Evolutionary conservation across 2,329 filamentous ascomycete species (phyloP).

Genomic region (Arthrinium phaeospermum): DNA sequence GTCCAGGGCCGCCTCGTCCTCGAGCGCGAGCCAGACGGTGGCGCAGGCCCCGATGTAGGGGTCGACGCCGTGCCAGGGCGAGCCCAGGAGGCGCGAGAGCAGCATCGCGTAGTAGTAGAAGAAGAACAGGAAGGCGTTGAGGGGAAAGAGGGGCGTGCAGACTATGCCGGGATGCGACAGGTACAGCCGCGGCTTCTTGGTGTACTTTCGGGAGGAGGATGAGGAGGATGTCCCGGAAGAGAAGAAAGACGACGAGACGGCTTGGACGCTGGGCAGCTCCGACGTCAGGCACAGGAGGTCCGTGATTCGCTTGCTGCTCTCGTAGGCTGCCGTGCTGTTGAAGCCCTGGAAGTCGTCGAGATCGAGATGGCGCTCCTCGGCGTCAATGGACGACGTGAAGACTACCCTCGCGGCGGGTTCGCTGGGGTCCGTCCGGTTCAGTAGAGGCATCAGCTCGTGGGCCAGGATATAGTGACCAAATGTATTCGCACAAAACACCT

Average conservation of each 20-base stretch:
- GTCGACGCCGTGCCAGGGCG: conserved; percentile 84
- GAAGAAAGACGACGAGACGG: conserved; percentile 64
- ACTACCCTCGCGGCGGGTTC: conserved; percentile 70
- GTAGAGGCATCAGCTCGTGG: conserved; percentile 78
- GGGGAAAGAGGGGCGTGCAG: conserved; percentile 78
- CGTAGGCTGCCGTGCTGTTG: conserved; percentile 70
- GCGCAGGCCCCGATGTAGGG: conserved; percentile 79
- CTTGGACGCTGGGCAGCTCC: conserved; percentile 66
- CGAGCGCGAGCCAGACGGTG: conserved; percentile 78
- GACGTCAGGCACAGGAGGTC: conserved; percentile 82
- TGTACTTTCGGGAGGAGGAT: conserved; percentile 27
- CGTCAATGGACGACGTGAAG: conserved; percentile 87
- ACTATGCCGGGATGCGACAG: conserved; percentile 87
- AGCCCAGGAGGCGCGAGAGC: conserved; percentile 78
- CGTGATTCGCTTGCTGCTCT: conserved; percentile 85
- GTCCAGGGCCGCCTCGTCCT: conserved; percentile 67
- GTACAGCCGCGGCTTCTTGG: conserved; percentile 69
- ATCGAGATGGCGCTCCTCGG: conserved; percentile 58
- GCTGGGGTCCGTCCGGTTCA: conserved; percentile 55
- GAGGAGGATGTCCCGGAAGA: conserved; percentile 31
- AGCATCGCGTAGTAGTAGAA: conserved; percentile 72
- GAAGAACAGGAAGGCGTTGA: conserved; percentile 72
- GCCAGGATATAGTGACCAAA: conserved; percentile 94
- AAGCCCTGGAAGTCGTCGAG: conserved; percentile 79
- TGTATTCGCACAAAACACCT: conserved; percentile 89